Conservation (phyloP, 257 asterid genomes). For the Catharanthus roseus region DNA sequence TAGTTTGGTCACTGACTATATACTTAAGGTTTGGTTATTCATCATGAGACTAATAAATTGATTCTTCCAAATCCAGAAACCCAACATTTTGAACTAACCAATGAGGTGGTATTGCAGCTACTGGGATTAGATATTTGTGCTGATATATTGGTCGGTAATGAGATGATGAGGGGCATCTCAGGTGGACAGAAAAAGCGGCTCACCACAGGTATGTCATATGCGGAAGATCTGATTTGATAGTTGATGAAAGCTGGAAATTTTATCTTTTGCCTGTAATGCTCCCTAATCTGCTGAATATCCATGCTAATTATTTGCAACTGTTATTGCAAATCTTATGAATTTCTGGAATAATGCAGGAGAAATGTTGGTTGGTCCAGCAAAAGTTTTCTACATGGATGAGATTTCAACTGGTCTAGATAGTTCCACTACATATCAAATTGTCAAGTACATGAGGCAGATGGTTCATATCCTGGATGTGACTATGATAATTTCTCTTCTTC, state of each 20-base stretch:
- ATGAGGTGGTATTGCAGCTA: constrained; percentile 38
- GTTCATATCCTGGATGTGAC: constrained; percentile 91
- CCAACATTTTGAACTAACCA: background rate
- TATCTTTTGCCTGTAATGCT: too few species aligned
- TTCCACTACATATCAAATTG: constrained; percentile 82
- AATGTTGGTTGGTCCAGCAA: constrained; percentile 96
- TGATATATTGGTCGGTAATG: constrained; percentile 83
- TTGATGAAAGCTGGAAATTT: background rate
- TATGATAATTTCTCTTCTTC: constrained; percentile 88
- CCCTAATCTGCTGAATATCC: background rate
- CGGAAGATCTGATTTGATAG: background rate
- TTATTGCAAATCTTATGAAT: background rate
- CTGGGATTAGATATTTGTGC: constrained; percentile 94
- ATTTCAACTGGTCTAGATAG: constrained; percentile 98
- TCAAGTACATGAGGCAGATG: constrained; percentile 86
- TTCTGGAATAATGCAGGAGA: constrained; percentile 51
- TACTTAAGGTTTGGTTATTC: constrained; percentile 58
- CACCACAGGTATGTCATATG: constrained; percentile 58
- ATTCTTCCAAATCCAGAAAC: background rate
- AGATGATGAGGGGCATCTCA: constrained; percentile 90
- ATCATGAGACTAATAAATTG: background rate
- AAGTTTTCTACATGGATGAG: constrained; percentile 95
- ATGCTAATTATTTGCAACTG: background rate
- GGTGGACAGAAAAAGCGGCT: constrained; percentile 98
- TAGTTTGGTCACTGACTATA: constrained; percentile 81